phyloP scores from a whole-genome alignment of 257 asterid genomes.

The Salvia hispanica region DNA sequence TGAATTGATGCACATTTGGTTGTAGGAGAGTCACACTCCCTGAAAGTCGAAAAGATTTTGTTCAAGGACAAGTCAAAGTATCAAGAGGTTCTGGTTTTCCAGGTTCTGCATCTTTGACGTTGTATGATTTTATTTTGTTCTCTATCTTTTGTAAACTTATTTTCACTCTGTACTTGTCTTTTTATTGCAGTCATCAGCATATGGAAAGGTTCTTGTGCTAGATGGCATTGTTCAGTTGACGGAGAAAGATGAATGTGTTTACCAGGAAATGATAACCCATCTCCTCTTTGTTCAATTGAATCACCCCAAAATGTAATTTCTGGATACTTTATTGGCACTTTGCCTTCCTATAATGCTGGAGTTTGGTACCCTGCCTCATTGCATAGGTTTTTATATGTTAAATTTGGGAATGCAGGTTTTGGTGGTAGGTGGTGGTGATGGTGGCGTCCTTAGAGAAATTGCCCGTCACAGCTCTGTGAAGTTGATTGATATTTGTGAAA shows the following conservation, averaged over 20 bases:
- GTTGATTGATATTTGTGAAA: slow-evolving; percentile 90
- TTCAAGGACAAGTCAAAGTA: slow-evolving; percentile 77
- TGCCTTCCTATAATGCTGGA: slow-evolving; percentile 9
- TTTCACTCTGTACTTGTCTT: slow-evolving; percentile 6
- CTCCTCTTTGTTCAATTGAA: slow-evolving; percentile 90
- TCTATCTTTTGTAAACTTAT: slow-evolving; percentile 9
- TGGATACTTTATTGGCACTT: slow-evolving; percentile 3
- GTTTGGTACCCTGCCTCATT: background rate
- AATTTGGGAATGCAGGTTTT: slow-evolving; percentile 63
- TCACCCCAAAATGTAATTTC: slow-evolving; percentile 73
- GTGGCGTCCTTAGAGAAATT: slow-evolving; percentile 95
- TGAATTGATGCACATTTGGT: background rate
- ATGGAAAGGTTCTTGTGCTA: slow-evolving; percentile 90
- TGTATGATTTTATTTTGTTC: background rate
- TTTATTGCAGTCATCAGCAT: slow-evolving; percentile 64
- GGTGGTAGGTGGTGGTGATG: slow-evolving; percentile 99
- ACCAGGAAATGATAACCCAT: slow-evolving; percentile 98
- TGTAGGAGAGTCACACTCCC: slow-evolving; percentile 93
- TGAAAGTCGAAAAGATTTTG: slow-evolving; percentile 73
- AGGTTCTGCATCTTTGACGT: slow-evolving; percentile 57
- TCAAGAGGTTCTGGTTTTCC: slow-evolving; percentile 93
- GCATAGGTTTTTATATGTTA: slow-evolving; percentile 9
- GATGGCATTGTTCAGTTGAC: slow-evolving; percentile 99
- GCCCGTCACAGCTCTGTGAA: slow-evolving; percentile 91
- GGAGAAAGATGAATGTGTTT: slow-evolving; percentile 97